These are phyloP conservation scores for Fusarium longipes DNA, from an alignment of 2,329 filamentous ascomycete genomes.

Conservation along the genomic window DNA sequence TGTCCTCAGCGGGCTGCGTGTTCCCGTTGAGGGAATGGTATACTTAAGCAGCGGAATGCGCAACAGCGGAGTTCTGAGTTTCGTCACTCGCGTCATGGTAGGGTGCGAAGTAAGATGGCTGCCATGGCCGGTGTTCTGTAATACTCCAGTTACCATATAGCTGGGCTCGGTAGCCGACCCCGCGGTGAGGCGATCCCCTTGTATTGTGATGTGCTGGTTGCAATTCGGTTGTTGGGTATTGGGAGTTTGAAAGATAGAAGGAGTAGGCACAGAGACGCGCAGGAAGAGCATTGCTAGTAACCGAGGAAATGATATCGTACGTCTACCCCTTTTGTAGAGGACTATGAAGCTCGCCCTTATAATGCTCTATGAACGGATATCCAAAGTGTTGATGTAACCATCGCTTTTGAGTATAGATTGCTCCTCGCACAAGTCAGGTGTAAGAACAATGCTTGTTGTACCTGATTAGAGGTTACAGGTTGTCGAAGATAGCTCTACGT, in stretches of 20 bases:
- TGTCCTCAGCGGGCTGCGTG: background rate
- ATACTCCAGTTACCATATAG: background rate
- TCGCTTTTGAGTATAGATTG: no score
- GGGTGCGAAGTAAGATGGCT: background rate
- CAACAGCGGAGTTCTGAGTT: background rate
- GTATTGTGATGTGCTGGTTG: background rate
- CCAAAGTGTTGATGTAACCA: no score
- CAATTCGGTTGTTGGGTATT: background rate
- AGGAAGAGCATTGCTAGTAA: background rate
- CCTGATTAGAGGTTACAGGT: no score
- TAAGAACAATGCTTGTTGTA: no score
- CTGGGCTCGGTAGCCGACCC: background rate
- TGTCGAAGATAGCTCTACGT: no score
- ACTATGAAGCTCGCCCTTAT: no score
- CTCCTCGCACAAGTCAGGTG: no score
- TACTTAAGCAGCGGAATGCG: background rate
- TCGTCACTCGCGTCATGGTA: background rate
- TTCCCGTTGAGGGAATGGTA: background rate
- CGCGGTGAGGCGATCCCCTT: background rate
- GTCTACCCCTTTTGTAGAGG: no score
- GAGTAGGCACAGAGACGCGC: background rate
- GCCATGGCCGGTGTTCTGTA: background rate
- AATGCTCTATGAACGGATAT: no score
- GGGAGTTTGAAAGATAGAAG: background rate
- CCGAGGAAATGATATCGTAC: no score